Evolutionary conservation across 371 early-diverging fungal species (phyloP).

Genomic region (Syncephalastrum racemosum): DNA sequence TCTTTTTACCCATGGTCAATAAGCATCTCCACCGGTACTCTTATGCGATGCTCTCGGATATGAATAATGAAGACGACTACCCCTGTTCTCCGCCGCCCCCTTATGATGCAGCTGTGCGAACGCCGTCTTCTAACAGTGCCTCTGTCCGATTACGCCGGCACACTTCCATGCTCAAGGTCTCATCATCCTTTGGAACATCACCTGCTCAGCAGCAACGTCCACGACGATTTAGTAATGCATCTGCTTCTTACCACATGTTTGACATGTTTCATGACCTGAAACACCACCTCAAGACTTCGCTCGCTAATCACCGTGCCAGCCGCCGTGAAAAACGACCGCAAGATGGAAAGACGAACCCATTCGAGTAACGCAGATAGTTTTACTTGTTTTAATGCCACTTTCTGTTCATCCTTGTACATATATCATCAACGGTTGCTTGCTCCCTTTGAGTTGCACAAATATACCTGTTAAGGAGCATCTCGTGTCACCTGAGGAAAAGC

Average conservation of each 20-base stretch:
- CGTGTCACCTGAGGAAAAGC: not conserved
- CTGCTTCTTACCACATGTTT: constrained; percentile 2
- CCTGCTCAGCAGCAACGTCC: too few relatives aligned
- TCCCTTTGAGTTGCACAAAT: not conserved
- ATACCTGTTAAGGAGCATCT: constrained; percentile 1
- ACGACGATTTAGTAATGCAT: constrained; percentile 1
- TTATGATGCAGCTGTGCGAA: not conserved
- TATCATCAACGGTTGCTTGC: not conserved
- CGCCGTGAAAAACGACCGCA: constrained; percentile 34
- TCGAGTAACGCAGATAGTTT: constrained; percentile 20
- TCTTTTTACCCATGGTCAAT: not conserved
- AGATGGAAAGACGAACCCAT: constrained; percentile 44
- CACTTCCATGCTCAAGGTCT: too few relatives aligned
- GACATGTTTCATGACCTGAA: constrained; percentile 6
- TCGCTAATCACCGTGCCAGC: not conserved
- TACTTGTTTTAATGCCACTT: too few relatives aligned
- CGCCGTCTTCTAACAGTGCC: too few relatives aligned
- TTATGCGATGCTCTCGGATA: not conserved
- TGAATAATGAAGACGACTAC: not conserved
- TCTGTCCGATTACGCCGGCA: too few relatives aligned
- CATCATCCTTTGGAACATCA: too few relatives aligned
- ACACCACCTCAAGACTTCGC: constrained; percentile 6
- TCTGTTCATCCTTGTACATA: too few relatives aligned
- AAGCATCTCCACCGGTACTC: not conserved
- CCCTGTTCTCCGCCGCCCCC: not conserved